phyloP scores from a whole-genome alignment of 176 grass and related monocot species.

The Aegilops tauschii region DNA sequence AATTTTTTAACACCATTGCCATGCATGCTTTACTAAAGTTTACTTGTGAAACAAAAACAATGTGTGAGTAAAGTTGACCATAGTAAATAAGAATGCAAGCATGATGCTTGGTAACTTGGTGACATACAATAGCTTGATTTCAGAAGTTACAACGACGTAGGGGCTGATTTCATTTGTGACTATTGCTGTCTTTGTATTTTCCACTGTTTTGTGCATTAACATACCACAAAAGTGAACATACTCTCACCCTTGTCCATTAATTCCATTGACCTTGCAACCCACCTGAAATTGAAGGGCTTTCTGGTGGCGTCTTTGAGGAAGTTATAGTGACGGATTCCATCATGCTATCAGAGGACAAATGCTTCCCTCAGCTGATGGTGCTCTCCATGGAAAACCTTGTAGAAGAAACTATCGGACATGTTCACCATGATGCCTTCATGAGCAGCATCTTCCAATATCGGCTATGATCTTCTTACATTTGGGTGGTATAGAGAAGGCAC shows the following conservation, averaged over 20 bases:
- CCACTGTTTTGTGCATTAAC: background rate
- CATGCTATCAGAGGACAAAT: conserved; percentile 46
- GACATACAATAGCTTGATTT: background rate
- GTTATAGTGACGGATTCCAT: conserved; percentile 83
- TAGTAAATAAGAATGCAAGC: background rate
- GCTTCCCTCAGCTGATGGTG: conserved; percentile 68
- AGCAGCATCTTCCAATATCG: conserved; percentile 68
- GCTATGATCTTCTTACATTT: background rate
- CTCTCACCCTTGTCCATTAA: background rate
- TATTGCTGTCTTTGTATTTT: background rate
- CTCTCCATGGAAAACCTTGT: conserved; percentile 81
- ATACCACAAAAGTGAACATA: background rate
- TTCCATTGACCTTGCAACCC: conserved; percentile 44
- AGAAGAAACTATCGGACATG: conserved; percentile 76
- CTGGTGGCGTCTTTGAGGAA: conserved; percentile 78
- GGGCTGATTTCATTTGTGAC: too few relatives aligned
- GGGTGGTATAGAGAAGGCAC: conserved; percentile 26
- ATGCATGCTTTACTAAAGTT: background rate
- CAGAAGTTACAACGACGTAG: background rate
- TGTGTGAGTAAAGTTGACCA: background rate
- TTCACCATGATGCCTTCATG: conserved; percentile 62
- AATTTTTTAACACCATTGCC: background rate
- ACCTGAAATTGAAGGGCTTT: conserved; percentile 72
- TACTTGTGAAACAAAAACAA: background rate
- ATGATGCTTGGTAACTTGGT: background rate